Percentiles rank a stretch among this genome's conserved stretches.
Evolutionary conservation across 371 early-diverging fungal species (phyloP).

Genomic region (Amoeboradix gromovi): DNA sequence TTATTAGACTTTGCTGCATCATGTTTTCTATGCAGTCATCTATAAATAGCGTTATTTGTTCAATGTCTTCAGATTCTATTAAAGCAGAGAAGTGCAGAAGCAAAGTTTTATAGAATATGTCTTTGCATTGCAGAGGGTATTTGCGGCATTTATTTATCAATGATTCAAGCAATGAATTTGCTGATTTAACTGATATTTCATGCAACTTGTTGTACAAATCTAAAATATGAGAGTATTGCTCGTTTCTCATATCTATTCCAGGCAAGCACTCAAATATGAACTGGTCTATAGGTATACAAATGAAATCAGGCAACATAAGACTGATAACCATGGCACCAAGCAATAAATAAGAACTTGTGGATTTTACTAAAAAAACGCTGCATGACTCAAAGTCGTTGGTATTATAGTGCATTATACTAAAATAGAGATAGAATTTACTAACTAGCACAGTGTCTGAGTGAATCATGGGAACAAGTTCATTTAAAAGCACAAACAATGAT

Average conservation of each 20-base stretch:
- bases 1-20: neutral
- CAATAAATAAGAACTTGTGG: neutral
- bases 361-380: neutral
- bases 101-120: neutral
- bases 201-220: neutral
- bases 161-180: neutral
- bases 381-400: neutral
- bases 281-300: neutral
- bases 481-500: neutral
- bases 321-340: neutral
- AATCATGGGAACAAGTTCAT: neutral
- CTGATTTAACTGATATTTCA: neutral
- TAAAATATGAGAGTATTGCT: neutral
- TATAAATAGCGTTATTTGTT: neutral
- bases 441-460: neutral
- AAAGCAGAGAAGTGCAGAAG: neutral
- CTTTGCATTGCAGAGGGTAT: neutral
- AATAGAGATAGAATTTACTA: neutral
- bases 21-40: neutral
- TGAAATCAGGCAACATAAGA: neutral
- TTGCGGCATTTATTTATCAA: neutral
- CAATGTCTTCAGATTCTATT: neutral
- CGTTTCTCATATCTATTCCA: neutral
- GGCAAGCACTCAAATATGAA: neutral
- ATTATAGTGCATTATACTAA: neutral